Evolutionary conservation across 2,329 filamentous ascomycete genomes (phyloP), one percentile per base, ranked within the genome.

Genomic region (Thelonectria discophora): DNA sequence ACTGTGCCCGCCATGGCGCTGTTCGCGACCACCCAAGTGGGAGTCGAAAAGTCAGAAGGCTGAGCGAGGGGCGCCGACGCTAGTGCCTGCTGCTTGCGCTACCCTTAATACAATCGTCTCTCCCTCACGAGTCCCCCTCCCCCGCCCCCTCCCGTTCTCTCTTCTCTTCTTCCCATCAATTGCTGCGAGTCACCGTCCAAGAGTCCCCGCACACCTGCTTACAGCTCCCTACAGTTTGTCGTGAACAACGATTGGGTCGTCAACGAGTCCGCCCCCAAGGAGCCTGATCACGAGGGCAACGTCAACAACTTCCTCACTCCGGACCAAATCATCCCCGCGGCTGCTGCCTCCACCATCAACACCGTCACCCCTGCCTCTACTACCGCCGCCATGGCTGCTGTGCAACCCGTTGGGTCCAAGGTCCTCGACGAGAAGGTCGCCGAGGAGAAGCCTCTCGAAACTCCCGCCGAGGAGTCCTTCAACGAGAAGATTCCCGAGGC

Each of bases 181-280:
- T 69, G 65, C 61, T 62, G 27, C 62, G 52, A 60, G n/a, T 50
- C 56, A 52, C 55, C 45, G 17, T 50, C 30, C 51, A 55, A 60
- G 56, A 62, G 40, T 63, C 51, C 52, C 40, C 60, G 58, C 45
- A 48, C 49, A 47, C 63, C 34, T 43, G 40, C 17, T 62, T 68
- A 75, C 69, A 43, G 62, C 61, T 43, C 51, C 43, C 21, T 49
- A 57, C 76, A 97, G 94, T 99, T 97, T 78, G 91, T 99, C 72
- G 94, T 97, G 69, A 93, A 99, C 85, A 92, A 91, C 69, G 87
- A 86, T 70, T 99, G 95, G 95, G 88, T 88, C 52, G 91, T 89
- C 76, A 94, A 97, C 79, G 87, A 89, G 71, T 88, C 88, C 61
- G 90, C 89, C 43, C 91, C 91, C 62, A 89, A 90, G 79, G 94